Evolutionary conservation across 306 rosid species (phyloP).

Genomic region (Adenanthera pavonina): DNA sequence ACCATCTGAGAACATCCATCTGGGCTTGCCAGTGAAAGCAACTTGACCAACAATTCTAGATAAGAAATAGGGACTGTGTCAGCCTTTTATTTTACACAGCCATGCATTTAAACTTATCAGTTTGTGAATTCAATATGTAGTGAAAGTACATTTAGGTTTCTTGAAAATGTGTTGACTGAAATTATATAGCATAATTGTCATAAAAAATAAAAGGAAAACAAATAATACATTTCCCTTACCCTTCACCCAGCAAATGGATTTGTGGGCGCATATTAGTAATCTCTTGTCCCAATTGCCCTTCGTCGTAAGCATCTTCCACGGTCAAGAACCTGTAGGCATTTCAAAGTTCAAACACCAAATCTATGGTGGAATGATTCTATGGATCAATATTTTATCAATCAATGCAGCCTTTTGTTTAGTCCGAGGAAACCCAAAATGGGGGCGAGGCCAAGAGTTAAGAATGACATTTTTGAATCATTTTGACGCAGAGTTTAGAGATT

Average conservation of each 20-base stretch:
- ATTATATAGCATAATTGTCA: neutral
- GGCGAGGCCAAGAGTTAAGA: neutral
- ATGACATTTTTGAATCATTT: neutral
- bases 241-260: conserved; percentile 76
- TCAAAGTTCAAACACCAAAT: conserved; percentile 49
- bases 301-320: conserved; percentile 68
- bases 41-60: conserved; percentile 74
- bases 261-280: conserved; percentile 59
- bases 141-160: neutral
- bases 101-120: conserved; percentile 8
- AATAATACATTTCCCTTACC: conserved; percentile 49
- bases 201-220: neutral
- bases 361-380: conserved; percentile 1
- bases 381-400: too few relatives aligned
- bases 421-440: too few relatives aligned
- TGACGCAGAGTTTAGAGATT: neutral
- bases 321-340: conserved; percentile 72
- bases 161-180: neutral
- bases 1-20: conserved; percentile 71
- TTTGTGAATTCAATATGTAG: neutral
- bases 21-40: conserved; percentile 72
- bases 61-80: conserved; percentile 33
- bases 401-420: too few relatives aligned
- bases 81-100: conserved; percentile 9
- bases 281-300: conserved; percentile 57